phyloP scores from a whole-genome alignment of 2,329 filamentous ascomycete genomes.

The Cucurbitaria berberidis region DNA sequence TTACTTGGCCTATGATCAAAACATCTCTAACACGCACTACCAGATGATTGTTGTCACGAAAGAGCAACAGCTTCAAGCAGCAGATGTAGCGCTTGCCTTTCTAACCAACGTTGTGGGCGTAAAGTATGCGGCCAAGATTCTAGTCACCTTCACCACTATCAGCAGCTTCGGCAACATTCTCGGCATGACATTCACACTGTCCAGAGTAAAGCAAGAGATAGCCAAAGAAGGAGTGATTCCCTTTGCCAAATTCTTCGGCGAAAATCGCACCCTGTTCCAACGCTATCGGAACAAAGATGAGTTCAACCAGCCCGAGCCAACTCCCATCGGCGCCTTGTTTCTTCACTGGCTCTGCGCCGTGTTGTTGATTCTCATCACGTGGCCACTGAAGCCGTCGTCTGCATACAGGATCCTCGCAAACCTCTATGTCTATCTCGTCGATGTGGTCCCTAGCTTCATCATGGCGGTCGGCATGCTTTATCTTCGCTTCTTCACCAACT shows the following conservation, averaged over 20 bases:
- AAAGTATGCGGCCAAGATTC: conserved; percentile 48
- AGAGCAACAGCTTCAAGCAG: conserved; percentile 12
- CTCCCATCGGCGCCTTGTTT: conserved; percentile 22
- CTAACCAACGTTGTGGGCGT: conserved; percentile 32
- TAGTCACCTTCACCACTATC: conserved; percentile 60
- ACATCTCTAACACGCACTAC: not conserved
- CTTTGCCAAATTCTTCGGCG: conserved; percentile 26
- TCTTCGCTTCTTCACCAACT: conserved; percentile 15
- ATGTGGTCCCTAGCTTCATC: conserved; percentile 15
- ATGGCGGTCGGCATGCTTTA: conserved; percentile 19
- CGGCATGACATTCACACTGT: conserved; percentile 63
- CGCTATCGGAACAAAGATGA: conserved; percentile 2
- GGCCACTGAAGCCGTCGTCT: conserved; percentile 10
- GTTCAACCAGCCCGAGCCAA: conserved; percentile 12
- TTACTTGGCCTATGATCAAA: not conserved
- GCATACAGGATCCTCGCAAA: conserved; percentile 20
- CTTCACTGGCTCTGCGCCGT: conserved; percentile 27
- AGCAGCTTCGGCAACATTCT: conserved; percentile 64
- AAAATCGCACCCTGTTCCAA: conserved; percentile 16
- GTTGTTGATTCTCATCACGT: conserved; percentile 19
- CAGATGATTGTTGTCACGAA: conserved; percentile 38
- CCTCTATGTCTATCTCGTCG: conserved; percentile 20
- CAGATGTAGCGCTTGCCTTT: conserved; percentile 20
- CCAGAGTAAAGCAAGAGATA: conserved; percentile 60
- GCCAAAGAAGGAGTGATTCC: conserved; percentile 52